Evolutionary conservation across 2,329 filamentous ascomycete genomes (phyloP).

Genomic region (Iodosphaeria phyllophila): DNA sequence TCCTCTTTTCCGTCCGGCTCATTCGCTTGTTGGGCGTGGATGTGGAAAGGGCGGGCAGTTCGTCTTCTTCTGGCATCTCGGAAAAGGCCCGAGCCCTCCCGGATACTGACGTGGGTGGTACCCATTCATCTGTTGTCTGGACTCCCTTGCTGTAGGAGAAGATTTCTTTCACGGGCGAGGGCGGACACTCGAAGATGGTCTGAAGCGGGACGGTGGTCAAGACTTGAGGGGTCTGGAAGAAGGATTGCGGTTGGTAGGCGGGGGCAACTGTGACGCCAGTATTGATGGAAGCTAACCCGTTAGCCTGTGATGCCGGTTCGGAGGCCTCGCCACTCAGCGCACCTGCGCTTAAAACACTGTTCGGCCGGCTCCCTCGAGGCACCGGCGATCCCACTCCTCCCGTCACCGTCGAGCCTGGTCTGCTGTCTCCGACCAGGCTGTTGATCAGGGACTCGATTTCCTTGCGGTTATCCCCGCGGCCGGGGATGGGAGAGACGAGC

Average conservation of each 20-base stretch:
- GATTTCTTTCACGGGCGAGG: slow-evolving; percentile 60
- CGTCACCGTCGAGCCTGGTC: slow-evolving; percentile 47
- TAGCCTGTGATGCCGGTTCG: slow-evolving; percentile 32
- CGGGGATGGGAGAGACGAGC: slow-evolving; percentile 52
- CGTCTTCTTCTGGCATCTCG: slow-evolving; percentile 43
- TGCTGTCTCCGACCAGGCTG: slow-evolving; percentile 62
- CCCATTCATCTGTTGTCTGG: slow-evolving; percentile 69
- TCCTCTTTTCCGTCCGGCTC: slow-evolving; percentile 61
- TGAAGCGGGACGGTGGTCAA: slow-evolving; percentile 56
- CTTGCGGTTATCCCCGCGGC: slow-evolving; percentile 47
- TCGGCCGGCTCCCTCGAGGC: slow-evolving; percentile 56
- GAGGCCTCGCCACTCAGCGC: slow-evolving; percentile 63
- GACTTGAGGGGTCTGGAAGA: slow-evolving; percentile 47
- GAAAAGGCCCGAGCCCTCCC: slow-evolving; percentile 34
- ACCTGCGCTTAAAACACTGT: slow-evolving; percentile 67
- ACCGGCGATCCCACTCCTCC: slow-evolving; percentile 49
- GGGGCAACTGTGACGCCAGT: slow-evolving; percentile 10
- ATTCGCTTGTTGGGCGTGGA: slow-evolving; percentile 51
- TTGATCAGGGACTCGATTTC: slow-evolving; percentile 78
- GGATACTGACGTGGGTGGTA: slow-evolving; percentile 29
- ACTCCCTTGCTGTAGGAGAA: slow-evolving; percentile 96
- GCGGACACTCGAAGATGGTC: slow-evolving; percentile 65
- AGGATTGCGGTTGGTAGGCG: too few relatives aligned
- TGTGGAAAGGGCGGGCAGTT: slow-evolving; percentile 33
- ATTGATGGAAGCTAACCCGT: slow-evolving; percentile 12